phyloP scores from a whole-genome alignment of 2,329 filamentous ascomycete species.

The Cytospora leucostoma region DNA sequence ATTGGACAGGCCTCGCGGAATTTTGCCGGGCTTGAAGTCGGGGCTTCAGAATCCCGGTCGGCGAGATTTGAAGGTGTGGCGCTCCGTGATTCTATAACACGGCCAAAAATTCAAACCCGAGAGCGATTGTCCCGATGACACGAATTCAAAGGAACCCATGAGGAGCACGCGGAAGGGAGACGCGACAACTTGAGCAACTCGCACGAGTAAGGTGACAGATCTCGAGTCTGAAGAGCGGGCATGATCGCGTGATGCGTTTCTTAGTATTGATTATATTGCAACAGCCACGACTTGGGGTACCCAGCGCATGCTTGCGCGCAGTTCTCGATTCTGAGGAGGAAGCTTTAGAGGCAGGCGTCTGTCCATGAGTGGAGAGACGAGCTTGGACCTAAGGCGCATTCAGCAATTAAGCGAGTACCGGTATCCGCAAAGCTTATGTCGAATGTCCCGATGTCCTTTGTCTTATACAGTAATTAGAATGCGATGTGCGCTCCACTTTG shows the following conservation, averaged over 20 bases:
- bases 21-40: not conserved
- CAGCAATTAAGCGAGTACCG: not conserved
- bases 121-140: not conserved
- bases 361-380: not conserved
- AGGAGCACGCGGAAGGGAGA: not conserved
- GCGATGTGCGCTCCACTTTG: not conserved
- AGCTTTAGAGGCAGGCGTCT: not conserved
- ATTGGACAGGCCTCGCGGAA: not conserved
- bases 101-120: not conserved
- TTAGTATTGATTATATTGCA: not conserved
- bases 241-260: not conserved
- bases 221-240: not conserved
- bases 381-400: not conserved
- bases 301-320: not conserved
- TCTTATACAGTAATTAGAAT: not conserved
- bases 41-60: not conserved
- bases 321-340: not conserved
- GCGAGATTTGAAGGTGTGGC: not conserved
- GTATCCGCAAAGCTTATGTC: not conserved
- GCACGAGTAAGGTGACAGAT: not conserved
- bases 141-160: not conserved
- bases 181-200: not conserved
- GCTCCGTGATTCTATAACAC: not conserved
- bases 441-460: not conserved
- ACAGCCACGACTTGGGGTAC: not conserved